These are phyloP conservation scores for Auriscalpium microsporum DNA, from an alignment of 768 basidiomycete genomes.

Conservation along the genomic window DNA sequence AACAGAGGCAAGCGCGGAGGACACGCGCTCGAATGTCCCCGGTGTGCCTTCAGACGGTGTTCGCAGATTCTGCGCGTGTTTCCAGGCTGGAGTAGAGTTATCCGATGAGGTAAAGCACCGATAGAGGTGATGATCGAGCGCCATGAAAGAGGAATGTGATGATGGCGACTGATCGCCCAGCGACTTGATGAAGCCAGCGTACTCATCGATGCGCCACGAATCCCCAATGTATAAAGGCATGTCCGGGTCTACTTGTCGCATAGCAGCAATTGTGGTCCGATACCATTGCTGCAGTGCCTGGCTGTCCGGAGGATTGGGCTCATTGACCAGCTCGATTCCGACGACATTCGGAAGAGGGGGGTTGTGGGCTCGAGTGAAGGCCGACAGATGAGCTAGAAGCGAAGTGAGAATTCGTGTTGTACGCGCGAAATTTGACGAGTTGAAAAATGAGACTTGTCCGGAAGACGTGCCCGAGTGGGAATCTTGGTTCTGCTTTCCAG, in stretches of 20 bases:
- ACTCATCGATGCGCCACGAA: slow-evolving; percentile 64
- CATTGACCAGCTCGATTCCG: slow-evolving; percentile 53
- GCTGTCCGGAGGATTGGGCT: slow-evolving; percentile 45
- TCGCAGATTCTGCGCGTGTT: slow-evolving; percentile 44
- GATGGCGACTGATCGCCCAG: not conserved
- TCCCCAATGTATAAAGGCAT: slow-evolving; percentile 72
- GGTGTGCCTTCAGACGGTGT: slow-evolving; percentile 33
- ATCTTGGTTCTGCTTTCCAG: slow-evolving; percentile 68
- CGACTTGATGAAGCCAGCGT: slow-evolving; percentile 30
- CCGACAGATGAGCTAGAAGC: slow-evolving; percentile 31
- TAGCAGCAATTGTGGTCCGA: slow-evolving; percentile 37
- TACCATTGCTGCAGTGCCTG: slow-evolving; percentile 57
- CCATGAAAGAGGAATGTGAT: slow-evolving; percentile 26
- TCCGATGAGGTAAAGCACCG: slow-evolving; percentile 68
- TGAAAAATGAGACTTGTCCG: slow-evolving; percentile 40
- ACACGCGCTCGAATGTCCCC: slow-evolving; percentile 29
- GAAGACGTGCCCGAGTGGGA: slow-evolving; percentile 57
- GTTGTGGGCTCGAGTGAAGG: slow-evolving; percentile 25
- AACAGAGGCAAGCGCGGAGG: slow-evolving; percentile 25
- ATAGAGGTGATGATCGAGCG: slow-evolving; percentile 79
- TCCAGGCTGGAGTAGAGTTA: slow-evolving; percentile 38
- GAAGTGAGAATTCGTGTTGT: slow-evolving; percentile 41
- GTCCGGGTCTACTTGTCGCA: slow-evolving; percentile 42
- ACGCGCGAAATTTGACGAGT: slow-evolving; percentile 34
- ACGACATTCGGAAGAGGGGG: slow-evolving; percentile 37